Conservation (phyloP, 495 filamentous ascomycete species). For the Podospora anserina region DNA sequence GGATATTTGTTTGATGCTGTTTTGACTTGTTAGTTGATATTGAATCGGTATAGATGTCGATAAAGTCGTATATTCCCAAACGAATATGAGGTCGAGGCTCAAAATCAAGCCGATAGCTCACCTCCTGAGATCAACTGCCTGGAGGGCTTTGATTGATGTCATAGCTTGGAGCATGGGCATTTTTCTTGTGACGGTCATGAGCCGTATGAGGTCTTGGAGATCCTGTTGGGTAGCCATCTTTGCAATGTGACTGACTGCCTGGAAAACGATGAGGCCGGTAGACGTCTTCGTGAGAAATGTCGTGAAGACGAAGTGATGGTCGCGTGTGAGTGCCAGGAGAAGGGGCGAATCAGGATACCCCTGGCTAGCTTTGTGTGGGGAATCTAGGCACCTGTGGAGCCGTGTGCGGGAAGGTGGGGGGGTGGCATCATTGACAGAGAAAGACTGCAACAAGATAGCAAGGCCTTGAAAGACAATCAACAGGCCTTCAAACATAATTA, state of each 20-base stretch:
- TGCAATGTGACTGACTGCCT: neutral
- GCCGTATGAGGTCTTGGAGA: slow-evolving; percentile 69
- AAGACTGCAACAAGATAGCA: no score
- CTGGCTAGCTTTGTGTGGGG: slow-evolving; percentile 1
- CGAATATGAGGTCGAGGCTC: neutral
- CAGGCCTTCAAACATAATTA: no score
- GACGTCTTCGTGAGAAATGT: neutral
- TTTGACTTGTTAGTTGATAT: neutral
- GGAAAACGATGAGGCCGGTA: neutral
- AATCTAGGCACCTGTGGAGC: slow-evolving; percentile 9
- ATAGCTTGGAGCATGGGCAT: slow-evolving; percentile 68
- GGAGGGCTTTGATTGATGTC: slow-evolving; percentile 63
- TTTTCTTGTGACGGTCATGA: slow-evolving; percentile 70
- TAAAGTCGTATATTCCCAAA: neutral
- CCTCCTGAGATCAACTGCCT: slow-evolving; percentile 60
- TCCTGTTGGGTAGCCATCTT: slow-evolving; percentile 55
- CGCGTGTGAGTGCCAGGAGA: slow-evolving; percentile 4
- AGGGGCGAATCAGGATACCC: slow-evolving; percentile 11
- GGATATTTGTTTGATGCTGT: slow-evolving; percentile 60
- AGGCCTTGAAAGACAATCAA: no score
- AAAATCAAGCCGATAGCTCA: slow-evolving; percentile 30
- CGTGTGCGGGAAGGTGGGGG: neutral
- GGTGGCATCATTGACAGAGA: no score
- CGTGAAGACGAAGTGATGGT: neutral
- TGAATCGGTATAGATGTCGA: no score